Percentiles rank a stretch among this genome's conserved stretches.
phyloP scores from a whole-genome alignment of 2,329 filamentous ascomycete genomes.

The Fusarium irregulare region DNA sequence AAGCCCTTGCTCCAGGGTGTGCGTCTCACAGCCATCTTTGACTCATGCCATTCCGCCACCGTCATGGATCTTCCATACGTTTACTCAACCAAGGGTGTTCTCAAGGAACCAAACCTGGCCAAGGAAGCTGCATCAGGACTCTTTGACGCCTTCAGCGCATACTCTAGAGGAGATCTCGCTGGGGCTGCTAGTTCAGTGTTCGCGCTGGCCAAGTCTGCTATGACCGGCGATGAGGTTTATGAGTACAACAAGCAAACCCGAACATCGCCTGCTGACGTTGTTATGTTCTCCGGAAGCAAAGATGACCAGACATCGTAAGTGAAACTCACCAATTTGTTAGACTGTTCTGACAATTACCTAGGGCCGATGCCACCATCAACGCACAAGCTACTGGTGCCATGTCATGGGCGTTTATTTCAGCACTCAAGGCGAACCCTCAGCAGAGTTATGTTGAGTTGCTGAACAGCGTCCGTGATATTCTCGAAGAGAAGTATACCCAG shows the following conservation, averaged over 20 bases:
- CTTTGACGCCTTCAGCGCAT: constrained; percentile 78
- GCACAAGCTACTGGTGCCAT: constrained; percentile 95
- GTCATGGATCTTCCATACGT: constrained; percentile 82
- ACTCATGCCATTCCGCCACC: constrained; percentile 83
- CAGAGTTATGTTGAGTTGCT: constrained; percentile 96
- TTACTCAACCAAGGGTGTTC: constrained; percentile 81
- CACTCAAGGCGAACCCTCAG: constrained; percentile 90
- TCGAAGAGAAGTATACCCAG: constrained; percentile 88
- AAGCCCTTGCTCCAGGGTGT: constrained; percentile 82
- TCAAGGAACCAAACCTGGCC: constrained; percentile 84
- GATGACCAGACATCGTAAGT: constrained; percentile 87
- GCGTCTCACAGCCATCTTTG: constrained; percentile 83
- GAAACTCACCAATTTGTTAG: not conserved
- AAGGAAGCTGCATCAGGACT: constrained; percentile 82
- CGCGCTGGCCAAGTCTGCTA: constrained; percentile 87
- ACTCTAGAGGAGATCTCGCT: constrained; percentile 84
- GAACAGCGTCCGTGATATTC: constrained; percentile 92
- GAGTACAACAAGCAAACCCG: constrained; percentile 87
- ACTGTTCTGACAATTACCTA: constrained; percentile 53
- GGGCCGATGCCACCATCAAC: constrained; percentile 88
- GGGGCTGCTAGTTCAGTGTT: constrained; percentile 85
- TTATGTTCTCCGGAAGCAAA: constrained; percentile 98
- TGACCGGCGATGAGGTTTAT: constrained; percentile 80
- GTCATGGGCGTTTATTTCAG: constrained; percentile 96
- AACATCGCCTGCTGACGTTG: constrained; percentile 92